phyloP scores from a whole-genome alignment of 345 rosid genomes.

The Zanthoxylum bungeanum region DNA sequence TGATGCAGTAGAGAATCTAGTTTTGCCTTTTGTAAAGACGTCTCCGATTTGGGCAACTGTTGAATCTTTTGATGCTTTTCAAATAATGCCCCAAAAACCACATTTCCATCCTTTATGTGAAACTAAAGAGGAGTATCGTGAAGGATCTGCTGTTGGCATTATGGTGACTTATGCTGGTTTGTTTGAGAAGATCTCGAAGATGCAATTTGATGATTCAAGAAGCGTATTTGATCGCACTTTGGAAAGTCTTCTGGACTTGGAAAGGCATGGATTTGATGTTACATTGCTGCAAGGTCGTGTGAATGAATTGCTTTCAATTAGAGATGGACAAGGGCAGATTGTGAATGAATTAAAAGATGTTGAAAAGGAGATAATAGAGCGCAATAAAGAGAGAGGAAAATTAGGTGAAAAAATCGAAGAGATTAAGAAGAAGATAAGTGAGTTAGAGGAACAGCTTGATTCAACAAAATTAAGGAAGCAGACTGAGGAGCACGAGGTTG shows the following conservation, averaged over 20 bases:
- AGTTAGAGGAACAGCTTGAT: constrained; percentile 35
- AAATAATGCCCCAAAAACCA: constrained; percentile 54
- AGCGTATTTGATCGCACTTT: constrained; percentile 36
- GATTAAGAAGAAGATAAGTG: no score
- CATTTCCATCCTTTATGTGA: constrained; percentile 64
- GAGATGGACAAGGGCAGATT: constrained; percentile 32
- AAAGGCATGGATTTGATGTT: constrained; percentile 64
- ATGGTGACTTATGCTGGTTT: constrained; percentile 62
- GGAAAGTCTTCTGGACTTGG: constrained; percentile 54
- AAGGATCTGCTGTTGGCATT: constrained; percentile 73
- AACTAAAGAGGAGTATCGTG: constrained; percentile 65
- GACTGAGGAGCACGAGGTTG: constrained; percentile 22
- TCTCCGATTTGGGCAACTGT: constrained; percentile 60
- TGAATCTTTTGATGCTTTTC: constrained; percentile 66
- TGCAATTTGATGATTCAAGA: constrained; percentile 36
- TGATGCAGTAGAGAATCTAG: constrained; percentile 8
- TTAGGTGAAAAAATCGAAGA: constrained; percentile 31
- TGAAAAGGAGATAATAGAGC: constrained; percentile 39
- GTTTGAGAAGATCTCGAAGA: constrained; percentile 45
- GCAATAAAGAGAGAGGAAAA: constrained; percentile 23
- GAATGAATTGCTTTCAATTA: constrained; percentile 41
- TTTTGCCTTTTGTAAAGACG: constrained; percentile 52
- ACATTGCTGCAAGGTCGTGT: constrained; percentile 35
- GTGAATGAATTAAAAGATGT: constrained; percentile 29
- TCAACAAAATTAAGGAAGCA: constrained; percentile 29